A percentile compares a stretch with the other conserved stretches of the same genome.
Evolutionary conservation across 2,329 filamentous ascomycete genomes (phyloP).

Genomic region (Pseudonectria foliicola): DNA sequence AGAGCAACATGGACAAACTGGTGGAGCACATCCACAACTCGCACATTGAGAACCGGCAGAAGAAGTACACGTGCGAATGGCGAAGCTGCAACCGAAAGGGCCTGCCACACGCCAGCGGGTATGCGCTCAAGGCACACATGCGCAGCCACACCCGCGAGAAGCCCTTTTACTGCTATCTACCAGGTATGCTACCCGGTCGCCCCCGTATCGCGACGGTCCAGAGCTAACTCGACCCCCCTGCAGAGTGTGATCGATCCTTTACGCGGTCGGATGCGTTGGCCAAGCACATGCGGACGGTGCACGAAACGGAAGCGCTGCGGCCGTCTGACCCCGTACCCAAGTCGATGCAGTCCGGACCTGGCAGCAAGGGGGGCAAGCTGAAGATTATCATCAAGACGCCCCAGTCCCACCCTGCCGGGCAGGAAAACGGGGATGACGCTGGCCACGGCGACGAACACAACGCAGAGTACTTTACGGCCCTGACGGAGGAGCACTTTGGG

Average conservation of each 20-base stretch:
- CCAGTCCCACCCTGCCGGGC: conserved; percentile 49
- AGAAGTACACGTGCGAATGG: conserved; percentile 99
- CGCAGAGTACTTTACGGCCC: conserved; percentile 49
- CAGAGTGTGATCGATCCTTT: conserved; percentile 95
- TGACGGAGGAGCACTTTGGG: conserved; percentile 55
- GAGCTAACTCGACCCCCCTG: conserved; percentile 12
- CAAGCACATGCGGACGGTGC: conserved; percentile 97
- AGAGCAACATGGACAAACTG: conserved; percentile 73
- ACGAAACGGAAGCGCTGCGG: conserved; percentile 91
- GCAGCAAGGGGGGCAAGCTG: conserved; percentile 44
- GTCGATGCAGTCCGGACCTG: conserved; percentile 47
- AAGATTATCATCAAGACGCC: conserved; percentile 59
- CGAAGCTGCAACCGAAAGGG: conserved; percentile 81
- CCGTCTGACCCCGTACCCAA: conserved; percentile 69
- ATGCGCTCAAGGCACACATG: conserved; percentile 96
- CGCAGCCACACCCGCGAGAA: conserved; percentile 96
- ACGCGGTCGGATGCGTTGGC: conserved; percentile 91
- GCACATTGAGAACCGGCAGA: conserved; percentile 87
- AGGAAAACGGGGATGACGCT: conserved; percentile 50
- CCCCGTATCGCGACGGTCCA: neutral
- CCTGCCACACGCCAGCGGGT: conserved; percentile 86
- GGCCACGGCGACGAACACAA: conserved; percentile 48
- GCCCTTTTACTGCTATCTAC: conserved; percentile 92
- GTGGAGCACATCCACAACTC: conserved; percentile 85
- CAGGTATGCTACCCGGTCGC: conserved; percentile 51